A percentile compares a stretch with the other conserved stretches of the same genome.
Conservation (phyloP, 179 eudicot species). For the Silene coronaria region DNA sequence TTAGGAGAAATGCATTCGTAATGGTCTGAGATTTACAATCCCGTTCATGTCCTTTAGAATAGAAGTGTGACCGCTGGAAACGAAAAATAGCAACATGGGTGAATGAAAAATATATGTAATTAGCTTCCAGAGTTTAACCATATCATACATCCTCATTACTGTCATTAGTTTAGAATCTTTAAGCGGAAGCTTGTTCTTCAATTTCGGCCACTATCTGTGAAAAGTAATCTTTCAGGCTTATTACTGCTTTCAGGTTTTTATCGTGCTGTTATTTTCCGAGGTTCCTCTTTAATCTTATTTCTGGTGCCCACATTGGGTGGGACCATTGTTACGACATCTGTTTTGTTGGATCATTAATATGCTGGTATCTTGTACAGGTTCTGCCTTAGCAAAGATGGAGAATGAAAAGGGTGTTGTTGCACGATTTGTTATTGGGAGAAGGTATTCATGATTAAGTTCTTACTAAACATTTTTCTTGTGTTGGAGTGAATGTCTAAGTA, state of each 20-base stretch:
- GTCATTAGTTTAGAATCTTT: background rate
- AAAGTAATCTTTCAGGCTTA: background rate
- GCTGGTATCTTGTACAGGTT: constrained; percentile 41
- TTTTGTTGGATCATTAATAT: constrained; percentile 4
- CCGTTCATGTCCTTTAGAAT: background rate
- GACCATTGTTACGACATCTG: background rate
- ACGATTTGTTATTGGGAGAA: constrained; percentile 91
- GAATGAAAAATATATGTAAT: background rate
- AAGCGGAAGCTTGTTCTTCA: background rate
- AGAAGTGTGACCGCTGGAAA: background rate
- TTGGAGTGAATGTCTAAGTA: constrained; percentile 21
- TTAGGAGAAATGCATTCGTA: background rate
- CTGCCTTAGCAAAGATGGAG: constrained; percentile 53
- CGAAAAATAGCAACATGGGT: background rate
- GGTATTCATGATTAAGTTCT: constrained; percentile 34
- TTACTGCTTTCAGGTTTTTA: constrained; percentile 7
- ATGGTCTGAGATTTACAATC: background rate
- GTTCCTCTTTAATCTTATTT: background rate
- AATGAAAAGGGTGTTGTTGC: constrained; percentile 73
- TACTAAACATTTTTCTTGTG: constrained; percentile 13
- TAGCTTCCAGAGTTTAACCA: background rate
- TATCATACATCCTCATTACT: background rate
- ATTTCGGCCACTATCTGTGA: background rate
- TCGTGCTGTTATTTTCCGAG: background rate
- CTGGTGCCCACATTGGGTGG: background rate